Base-by-base conservation (phyloP, 495 filamentous ascomycete species). In the Lepraria neglecta region DNA sequence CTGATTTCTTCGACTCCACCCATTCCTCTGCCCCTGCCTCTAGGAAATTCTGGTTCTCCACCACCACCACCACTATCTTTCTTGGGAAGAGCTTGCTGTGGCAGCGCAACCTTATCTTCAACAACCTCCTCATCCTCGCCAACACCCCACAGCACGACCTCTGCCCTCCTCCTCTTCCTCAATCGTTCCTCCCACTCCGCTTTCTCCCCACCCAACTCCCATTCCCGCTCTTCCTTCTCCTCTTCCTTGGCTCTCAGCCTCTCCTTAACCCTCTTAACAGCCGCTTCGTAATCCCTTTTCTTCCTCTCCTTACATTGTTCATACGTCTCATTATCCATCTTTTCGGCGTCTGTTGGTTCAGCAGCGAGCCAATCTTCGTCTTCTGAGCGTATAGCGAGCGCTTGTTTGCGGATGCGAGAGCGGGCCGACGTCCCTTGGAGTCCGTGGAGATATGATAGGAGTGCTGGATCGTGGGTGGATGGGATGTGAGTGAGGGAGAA, bases 371-470 rank as follows among this genome's bases (percentile, higher is more conserved):
- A 64, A 28, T 64, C 67, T 28, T 78, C 74, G 60, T 82, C 80
- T 21, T 64, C 70, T 60, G 74, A 74, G 45, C 76, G 76, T 57
- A 82, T 75, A 43, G 84, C 78, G 56, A 78, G 75, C 6, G 87
- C 87, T 21, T 77, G 75, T 62, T 87, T 78, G n/a, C 81, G 77
- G 55, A 90, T 72, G 30, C 86, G 78, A 35, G 67, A 64, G 59
- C 78, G 84, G 64, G 78, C 88, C 56, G 66, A 82, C 48, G 78
- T 78, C 19, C 89, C 86, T 74, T 87, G 82, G 65, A 94, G 69
- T 38, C 88, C 89, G 48, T 78, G 75, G 58, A 95, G 76, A 71
- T 95, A 95, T 24, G 76, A 71, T 61, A 85, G 77, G 30, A 95
- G 82, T 11, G 83, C 77, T 21, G 76, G 64, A 60, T 87, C 82